Evolutionary conservation across 1,139 yeast species (phyloP), one percentile per base, ranked within the genome.

Genomic region (Scheffersomyces illinoinensis): DNA sequence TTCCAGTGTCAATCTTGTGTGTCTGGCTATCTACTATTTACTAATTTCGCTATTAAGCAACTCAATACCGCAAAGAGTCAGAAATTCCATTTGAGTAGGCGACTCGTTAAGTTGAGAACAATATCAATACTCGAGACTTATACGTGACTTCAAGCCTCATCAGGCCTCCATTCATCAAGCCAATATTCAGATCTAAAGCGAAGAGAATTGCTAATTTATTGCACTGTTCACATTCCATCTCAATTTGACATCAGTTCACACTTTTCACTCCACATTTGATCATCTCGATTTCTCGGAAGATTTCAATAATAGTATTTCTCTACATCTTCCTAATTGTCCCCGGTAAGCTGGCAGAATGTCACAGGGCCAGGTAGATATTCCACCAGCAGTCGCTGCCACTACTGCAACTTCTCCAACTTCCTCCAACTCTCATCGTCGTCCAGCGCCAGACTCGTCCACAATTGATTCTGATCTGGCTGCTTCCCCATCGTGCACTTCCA

Each of bases 341-440:
- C 6, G 10, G 33, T 24, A 24, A 24, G 33, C 10, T 24, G 33
- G 7, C 55, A 53, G 50, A 50, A 66, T 67, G 70, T 64, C 68
- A 23, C 68, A 64, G 54, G 62, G 70, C 50, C 64, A 65, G 58
- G 67, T 68, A 18, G 71, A 65, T 51, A 52, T 58, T 7, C 53
- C 62, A 21, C 62, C 69, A 57, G 58, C 64, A 48, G 52, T 62
- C 43, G 59, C 58, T 56, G 49, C 53, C 53, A 18, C 47, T 19
- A 4, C 43, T 10, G n/a, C 53, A 43, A 17, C 47, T 33, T 55
- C 58, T 17, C 53, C 59, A 20, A 21, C 33, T 24, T 2, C 51
- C 14, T 14, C 26, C 24, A 20, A 18, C 5, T 48, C 51, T 24
- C 51, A 20, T 14, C 51, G 51, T 17, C 51, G 51, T 7, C n/a